Base-by-base conservation (phyloP, 208 protist species). In the Trypanosoma caninum region DNA sequence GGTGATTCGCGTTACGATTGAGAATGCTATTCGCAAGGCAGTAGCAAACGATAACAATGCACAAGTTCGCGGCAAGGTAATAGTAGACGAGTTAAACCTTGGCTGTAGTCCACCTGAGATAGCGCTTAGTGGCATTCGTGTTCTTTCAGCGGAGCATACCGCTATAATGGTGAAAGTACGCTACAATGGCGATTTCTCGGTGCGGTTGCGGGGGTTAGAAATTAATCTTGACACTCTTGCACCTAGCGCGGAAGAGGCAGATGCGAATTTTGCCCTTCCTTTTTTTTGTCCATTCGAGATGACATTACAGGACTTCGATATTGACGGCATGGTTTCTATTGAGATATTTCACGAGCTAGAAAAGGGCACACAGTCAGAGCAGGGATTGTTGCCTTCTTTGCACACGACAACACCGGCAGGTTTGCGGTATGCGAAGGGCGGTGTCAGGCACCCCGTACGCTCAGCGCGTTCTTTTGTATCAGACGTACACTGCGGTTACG, bases 231-330 rank as follows among this genome's bases (percentile, higher is more conserved):
- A 95, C 69, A 95, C 82, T 13, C 72, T 92, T 23, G 74, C 72
- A 37, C 57, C 77, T 13, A 77, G 72, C 50, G 68, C 57, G 10
- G 85, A 85, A 46, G 84, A 88, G 61, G 72, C 74, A 5, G 85
- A 89, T 30, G 54, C 42, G 13, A 87, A 82, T 60, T 75, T 85
- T 38, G 83, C 82, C 9, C 61, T 91, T 52, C 89, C 89, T 2
- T 92, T 95, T 48, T 95, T 86, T 64, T 92, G 85, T 54, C 89
- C 89, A 1, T 76, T 95, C 34, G 85, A 91, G 52, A 83, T 92
- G 76, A 93, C 82, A n/a, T 62, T 95, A 35, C 66, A 74, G 42
- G 78, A 92, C 69, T 72, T 95, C 35, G 60, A 68, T 51, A 41
- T 95, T 23, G 89, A 95, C 54, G 89, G 85, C 10, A 80, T 91